These are phyloP conservation scores for Lactarius sp. DNA, from an alignment of 768 basidiomycete genomes.

Conservation along the genomic window DNA sequence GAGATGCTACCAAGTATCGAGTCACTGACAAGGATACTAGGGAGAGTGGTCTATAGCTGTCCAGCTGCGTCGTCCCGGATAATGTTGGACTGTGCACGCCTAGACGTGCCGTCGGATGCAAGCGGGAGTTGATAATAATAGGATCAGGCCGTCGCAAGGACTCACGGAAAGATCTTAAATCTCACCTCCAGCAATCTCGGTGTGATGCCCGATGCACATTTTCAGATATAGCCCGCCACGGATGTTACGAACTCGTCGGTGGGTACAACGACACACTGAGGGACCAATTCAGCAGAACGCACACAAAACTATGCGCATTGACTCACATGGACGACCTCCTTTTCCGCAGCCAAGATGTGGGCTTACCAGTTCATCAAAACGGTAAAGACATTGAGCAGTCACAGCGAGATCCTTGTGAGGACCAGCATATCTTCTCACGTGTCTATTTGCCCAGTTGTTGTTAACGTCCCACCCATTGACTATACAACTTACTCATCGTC, in stretches of 20 bases:
- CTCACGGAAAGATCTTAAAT: constrained; percentile 17
- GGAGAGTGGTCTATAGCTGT: constrained; percentile 83
- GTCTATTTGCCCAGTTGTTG: constrained; percentile 40
- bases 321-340: constrained; percentile 33
- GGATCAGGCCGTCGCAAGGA: constrained; percentile 7
- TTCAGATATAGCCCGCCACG: constrained; percentile 56
- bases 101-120: constrained; percentile 32
- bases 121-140: constrained; percentile 8
- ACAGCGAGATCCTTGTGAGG: constrained; percentile 39
- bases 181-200: constrained; percentile 93
- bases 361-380: constrained; percentile 85
- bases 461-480: background rate
- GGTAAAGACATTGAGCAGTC: constrained; percentile 68
- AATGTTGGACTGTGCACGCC: constrained; percentile 90
- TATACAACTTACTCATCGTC: constrained; percentile 61
- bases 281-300: constrained; percentile 4
- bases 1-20: constrained; percentile 92
- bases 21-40: constrained; percentile 83
- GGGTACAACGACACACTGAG: constrained; percentile 36
- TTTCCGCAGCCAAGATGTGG: constrained; percentile 66
- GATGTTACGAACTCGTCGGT: constrained; percentile 59
- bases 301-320: background rate
- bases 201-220: constrained; percentile 47
- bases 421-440: constrained; percentile 54
- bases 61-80: constrained; percentile 77